Base-by-base conservation (phyloP, 1,139 yeast species). In the Zygosaccharomyces pseudobailii region DNA sequence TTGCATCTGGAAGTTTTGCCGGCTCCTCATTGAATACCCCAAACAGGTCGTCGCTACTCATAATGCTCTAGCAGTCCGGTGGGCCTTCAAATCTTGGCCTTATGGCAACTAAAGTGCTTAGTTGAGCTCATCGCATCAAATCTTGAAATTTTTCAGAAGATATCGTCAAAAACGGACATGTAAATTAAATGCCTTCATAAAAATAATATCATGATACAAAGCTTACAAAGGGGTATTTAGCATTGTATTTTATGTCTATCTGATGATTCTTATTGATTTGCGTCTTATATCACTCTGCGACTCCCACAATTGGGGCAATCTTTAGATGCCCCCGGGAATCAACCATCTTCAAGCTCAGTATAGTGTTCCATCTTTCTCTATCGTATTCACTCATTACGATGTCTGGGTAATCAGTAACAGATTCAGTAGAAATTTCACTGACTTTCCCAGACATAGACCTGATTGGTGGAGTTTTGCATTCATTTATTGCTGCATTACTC, bases 21-120 rank as follows among this genome's bases (percentile, higher is more conserved):
- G 72, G 71, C n/a, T 62, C 68, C 65, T 83, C 89, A 45, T 77
- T 76, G 61, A 84, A 84, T 49, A 84, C 88, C 54, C 76, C 86
- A 61, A 84, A 84, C 52, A 84, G 73, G 57, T 82, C 87, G 61
- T 80, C 80, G 59, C 60, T 63, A 43, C 53, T 56, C 59, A 57
- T 62, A 30, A 30, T n/a, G 13, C 33, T 30, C 6, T 13, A 30
- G 17, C 17, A 13, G 17, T 13, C 1, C 2, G 17, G 17, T 13
- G 17, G 2, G 17, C n/a, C n/a, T n/a, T n/a, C 17, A 13, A 13
- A 23, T 10, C 5, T 9, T 19, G n/a, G 5, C 3, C 13, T 34
- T 13, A 17, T 3, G 6, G 3, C 13, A 23, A 17, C 23, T n/a
- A 23, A 34, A 6, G 9, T 17, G 13, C 22, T 34, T 17, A 5